Conservation (phyloP, 2,329 filamentous ascomycete genomes). For the Penicillium sp. region DNA sequence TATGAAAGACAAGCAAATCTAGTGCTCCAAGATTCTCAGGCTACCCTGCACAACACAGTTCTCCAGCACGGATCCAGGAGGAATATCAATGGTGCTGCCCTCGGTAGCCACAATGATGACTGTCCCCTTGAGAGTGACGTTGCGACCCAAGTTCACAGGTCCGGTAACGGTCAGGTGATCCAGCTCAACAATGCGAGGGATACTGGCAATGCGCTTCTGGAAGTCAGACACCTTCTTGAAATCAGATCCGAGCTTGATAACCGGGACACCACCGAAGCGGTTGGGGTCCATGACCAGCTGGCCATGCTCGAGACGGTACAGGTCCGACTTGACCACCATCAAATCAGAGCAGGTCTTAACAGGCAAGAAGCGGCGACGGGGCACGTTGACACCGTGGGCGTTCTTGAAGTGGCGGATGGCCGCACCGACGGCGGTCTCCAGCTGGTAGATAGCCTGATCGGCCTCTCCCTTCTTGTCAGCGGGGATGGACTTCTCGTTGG, state of each 20-base stretch:
- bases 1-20: slow-evolving; percentile 26
- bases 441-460: slow-evolving; percentile 93
- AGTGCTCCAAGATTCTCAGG: slow-evolving; percentile 69
- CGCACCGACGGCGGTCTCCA: slow-evolving; percentile 96
- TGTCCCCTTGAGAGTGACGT: slow-evolving; percentile 91
- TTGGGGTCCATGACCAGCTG: slow-evolving; percentile 95
- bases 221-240: slow-evolving; percentile 98
- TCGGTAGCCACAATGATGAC: slow-evolving; percentile 99
- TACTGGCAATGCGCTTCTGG: slow-evolving; percentile 51
- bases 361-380: slow-evolving; percentile 93
- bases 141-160: slow-evolving; percentile 91
- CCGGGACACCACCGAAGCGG: slow-evolving; percentile 91
- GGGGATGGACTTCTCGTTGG: slow-evolving; percentile 97
- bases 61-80: slow-evolving; percentile 92
- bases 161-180: slow-evolving; percentile 93
- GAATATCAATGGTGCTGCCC: slow-evolving; percentile 95
- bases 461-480: slow-evolving; percentile 99
- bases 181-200: slow-evolving; percentile 50
- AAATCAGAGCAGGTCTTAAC: slow-evolving; percentile 99
- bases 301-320: slow-evolving; percentile 98
- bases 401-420: slow-evolving; percentile 99
- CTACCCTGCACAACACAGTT: slow-evolving; percentile 99
- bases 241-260: slow-evolving; percentile 98
- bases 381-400: slow-evolving; percentile 98
- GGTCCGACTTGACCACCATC: slow-evolving; percentile 98